phyloP scores from a whole-genome alignment of 345 rosid genomes.

The Pugionium cornutum region DNA sequence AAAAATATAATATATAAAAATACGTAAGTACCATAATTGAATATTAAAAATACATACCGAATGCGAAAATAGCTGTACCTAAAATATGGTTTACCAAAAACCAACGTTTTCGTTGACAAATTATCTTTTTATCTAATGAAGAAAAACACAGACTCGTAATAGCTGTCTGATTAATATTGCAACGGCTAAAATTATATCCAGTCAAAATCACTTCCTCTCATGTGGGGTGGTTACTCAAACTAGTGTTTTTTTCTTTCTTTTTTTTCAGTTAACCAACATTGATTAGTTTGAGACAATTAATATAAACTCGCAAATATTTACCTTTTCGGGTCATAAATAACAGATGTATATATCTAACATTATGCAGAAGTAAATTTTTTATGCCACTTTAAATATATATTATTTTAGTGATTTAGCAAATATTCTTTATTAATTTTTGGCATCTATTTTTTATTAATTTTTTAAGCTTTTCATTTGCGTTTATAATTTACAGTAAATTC shows the following conservation, averaged over 20 bases:
- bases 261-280: background rate
- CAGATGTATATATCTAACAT: too few relatives aligned
- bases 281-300: background rate
- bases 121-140: slow-evolving; percentile 3
- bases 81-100: slow-evolving; percentile 24
- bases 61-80: slow-evolving; percentile 28
- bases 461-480: too few relatives aligned
- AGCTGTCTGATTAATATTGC: slow-evolving; percentile 9
- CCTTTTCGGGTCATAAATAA: background rate
- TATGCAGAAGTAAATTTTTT: too few relatives aligned
- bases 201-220: slow-evolving; percentile 9
- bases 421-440: too few relatives aligned
- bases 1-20: background rate
- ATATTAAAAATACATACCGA: slow-evolving; percentile 1
- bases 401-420: too few relatives aligned
- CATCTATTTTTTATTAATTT: too few relatives aligned
- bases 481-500: too few relatives aligned
- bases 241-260: background rate
- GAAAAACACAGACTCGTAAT: background rate
- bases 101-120: slow-evolving; percentile 23
- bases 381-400: too few relatives aligned
- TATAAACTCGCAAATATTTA: background rate
- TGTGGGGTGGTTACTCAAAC: background rate
- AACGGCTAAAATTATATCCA: background rate
- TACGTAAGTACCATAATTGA: background rate